Evolutionary conservation across 2,329 filamentous ascomycete genomes (phyloP), one percentile per base, ranked within the genome.

Genomic region (Emergomyces orientalis): DNA sequence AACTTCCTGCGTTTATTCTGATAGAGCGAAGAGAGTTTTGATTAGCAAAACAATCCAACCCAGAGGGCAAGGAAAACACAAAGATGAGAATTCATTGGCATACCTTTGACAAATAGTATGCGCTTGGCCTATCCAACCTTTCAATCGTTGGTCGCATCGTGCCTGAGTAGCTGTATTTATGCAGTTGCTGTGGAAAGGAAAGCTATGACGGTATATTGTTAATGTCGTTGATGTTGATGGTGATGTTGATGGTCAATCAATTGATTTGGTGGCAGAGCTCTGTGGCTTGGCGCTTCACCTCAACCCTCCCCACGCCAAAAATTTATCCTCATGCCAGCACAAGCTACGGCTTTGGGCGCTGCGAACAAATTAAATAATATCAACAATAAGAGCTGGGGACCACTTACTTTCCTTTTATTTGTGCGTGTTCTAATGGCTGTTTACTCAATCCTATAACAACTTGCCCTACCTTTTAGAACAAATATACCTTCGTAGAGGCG

Each of bases 41-140:
- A 14, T 47, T n/a, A 59, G 56, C 22, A 59, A 47, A 47, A 47
- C 22, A 47, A n/a, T n/a, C n/a, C 56, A 47, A 39, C 37, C n/a
- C 13, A 19, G 8, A 9, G 19, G 2, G 17, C 14, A 27, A 41
- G 25, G 17, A 55, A 58, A 45, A 52, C 39, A 41, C 51, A 34
- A 47, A 39, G 57, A 45, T 45, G 54, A 55, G 54, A 56, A 55
- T 62, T 27, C 25, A 51, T 32, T 59, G 60, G 27, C 59, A 74
- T 79, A 95, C 93, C 79, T 89, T 89, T 78, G 84, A 87, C 66
- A 86, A 83, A 72, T 92, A 96, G 79, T 99, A 99, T 70, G 93
- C 92, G 75, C 93, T 97, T 22, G 94, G 93, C 77, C 88, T 89
- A 77, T 99, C 94, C 66, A 99, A 85, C 65, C 94, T 84, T 59